phyloP scores from a whole-genome alignment of 441 rosid genomes.

The Hura crepitans region DNA sequence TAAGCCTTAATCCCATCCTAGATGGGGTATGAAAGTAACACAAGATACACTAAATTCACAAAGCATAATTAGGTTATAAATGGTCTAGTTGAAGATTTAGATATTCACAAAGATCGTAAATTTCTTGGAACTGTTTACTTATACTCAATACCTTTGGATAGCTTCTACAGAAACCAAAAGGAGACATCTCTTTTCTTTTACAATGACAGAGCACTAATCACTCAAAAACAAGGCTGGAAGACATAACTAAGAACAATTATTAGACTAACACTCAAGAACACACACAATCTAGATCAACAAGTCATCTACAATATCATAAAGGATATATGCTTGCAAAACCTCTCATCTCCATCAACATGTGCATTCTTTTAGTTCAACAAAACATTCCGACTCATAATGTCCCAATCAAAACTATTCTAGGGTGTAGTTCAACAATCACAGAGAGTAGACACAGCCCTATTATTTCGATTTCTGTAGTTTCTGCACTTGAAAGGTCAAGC shows the following conservation, averaged over 20 bases:
- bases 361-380: too few relatives aligned
- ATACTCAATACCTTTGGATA: background rate
- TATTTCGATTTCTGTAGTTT: too few relatives aligned
- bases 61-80: background rate
- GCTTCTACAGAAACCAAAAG: background rate
- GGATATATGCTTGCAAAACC: too few relatives aligned
- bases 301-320: background rate
- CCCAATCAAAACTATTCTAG: too few relatives aligned
- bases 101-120: background rate
- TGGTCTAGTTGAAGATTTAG: background rate
- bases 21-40: background rate
- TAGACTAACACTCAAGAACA: background rate
- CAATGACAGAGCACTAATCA: background rate
- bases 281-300: background rate
- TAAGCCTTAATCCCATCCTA: too few relatives aligned
- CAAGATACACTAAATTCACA: background rate
- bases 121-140: background rate
- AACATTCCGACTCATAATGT: too few relatives aligned
- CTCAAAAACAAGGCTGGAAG: background rate
- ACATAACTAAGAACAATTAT: background rate
- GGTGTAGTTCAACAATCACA: too few relatives aligned
- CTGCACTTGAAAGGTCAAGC: too few relatives aligned
- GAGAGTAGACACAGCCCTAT: too few relatives aligned
- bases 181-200: background rate
- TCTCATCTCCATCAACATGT: too few relatives aligned